Base-by-base conservation (phyloP, 1,139 yeast genomes). In the Nakaseomyces uthaithaninus region DNA sequence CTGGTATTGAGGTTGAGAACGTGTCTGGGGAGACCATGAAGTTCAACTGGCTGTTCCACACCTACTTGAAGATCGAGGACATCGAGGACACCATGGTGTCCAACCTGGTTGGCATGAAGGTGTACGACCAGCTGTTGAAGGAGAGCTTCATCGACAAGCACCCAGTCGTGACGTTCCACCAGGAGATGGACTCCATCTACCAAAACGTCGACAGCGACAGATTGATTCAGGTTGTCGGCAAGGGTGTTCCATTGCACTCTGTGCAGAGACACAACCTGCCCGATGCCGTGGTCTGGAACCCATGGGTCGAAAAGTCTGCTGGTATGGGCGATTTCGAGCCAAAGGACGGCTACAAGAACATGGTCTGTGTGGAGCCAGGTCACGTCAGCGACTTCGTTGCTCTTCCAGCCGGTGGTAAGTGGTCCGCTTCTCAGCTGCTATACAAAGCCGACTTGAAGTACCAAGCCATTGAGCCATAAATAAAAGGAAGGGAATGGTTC, bases 201-300 rank as follows among this genome's bases (percentile, higher is more conserved):
- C 74, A 75, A 53, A 66, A 72, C 18, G 75, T 85, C 25, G 68
- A 74, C 17, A 63, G 65, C 16, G 66, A 65, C 5, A 81, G 81
- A 50, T 52, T 71, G 3, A 63, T 84, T 33, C 89, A 80, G 57
- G 74, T 77, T 31, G 75, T 79, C 37, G 82, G 77, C 46, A 67
- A 72, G 45, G 93, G 93, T 30, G 71, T 75, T 46, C 89, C 84
- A 3, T 62, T 77, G 40, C 80, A 79, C 58, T 77, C 81, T 37
- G 65, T 87, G 27, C 66, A 73, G 44, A 72, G 94, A 56, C 64
- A 64, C 22, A 78, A 80, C 52, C 68, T 89, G 49, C 87, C 83
- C 2, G 97, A 91, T 58, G 75, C 86, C 17, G 97, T 91, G 38
- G 96, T 91, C 41, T 91, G 98, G 98, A 91, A 91, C 62, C 98